Conservation (phyloP, 805 yeast genomes). For the Candida awuae region DNA sequence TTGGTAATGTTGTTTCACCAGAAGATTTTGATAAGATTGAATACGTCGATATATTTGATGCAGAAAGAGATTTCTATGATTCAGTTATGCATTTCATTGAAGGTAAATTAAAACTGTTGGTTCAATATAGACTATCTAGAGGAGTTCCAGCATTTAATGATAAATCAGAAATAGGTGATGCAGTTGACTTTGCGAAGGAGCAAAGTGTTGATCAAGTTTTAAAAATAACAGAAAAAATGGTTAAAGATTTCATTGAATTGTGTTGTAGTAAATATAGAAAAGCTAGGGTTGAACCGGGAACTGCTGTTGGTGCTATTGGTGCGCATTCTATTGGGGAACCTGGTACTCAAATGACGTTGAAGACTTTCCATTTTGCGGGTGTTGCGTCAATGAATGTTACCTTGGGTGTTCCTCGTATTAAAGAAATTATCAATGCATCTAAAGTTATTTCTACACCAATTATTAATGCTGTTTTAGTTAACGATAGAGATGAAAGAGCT, state of each 20-base stretch:
- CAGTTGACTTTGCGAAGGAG: slow-evolving; percentile 25
- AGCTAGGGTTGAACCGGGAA: slow-evolving; percentile 96
- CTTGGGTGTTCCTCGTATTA: slow-evolving; percentile 98
- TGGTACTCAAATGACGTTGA: slow-evolving; percentile 96
- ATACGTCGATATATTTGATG: slow-evolving; percentile 76
- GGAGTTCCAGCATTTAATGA: slow-evolving; percentile 33
- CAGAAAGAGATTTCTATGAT: slow-evolving; percentile 75
- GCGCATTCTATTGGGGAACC: slow-evolving; percentile 99
- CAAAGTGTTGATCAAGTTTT: slow-evolving; percentile 54
- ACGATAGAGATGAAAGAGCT: slow-evolving; percentile 91
- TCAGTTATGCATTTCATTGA: slow-evolving; percentile 61
- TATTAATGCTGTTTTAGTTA: slow-evolving; percentile 87
- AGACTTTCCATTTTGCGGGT: slow-evolving; percentile 86
- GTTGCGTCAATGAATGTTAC: slow-evolving; percentile 99
- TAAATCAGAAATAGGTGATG: slow-evolving; percentile 31
- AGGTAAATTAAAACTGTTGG: slow-evolving; percentile 50
- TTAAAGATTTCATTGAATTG: slow-evolving; percentile 60
- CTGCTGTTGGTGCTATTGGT: slow-evolving; percentile 99
- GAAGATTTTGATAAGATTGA: slow-evolving; percentile 46
- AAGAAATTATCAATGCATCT: slow-evolving; percentile 96
- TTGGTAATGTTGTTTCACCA: slow-evolving; percentile 45
- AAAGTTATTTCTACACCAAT: slow-evolving; percentile 94
- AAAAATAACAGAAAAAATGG: slow-evolving; percentile 54
- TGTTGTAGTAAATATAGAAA: slow-evolving; percentile 75
- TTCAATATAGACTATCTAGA: slow-evolving; percentile 46